Evolutionary conservation across 768 basidiomycete species (phyloP).

Genomic region (Kockovaella imperatae): DNA sequence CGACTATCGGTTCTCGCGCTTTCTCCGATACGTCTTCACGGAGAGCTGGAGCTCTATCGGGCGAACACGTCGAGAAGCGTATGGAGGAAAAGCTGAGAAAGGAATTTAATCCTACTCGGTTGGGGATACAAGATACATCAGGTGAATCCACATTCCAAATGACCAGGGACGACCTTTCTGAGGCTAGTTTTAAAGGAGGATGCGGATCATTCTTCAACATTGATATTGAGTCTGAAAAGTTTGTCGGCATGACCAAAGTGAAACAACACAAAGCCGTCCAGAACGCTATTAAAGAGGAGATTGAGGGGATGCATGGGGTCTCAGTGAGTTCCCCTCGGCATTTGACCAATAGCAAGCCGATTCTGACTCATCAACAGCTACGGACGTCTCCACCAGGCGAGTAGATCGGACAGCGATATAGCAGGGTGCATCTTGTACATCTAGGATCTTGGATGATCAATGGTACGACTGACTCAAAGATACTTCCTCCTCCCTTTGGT

Average conservation of each 20-base stretch:
- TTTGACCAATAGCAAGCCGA: no score
- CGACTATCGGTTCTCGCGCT: no score
- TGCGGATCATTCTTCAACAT: slow-evolving; percentile 98
- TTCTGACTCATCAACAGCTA: no score
- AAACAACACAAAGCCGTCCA: slow-evolving; percentile 93
- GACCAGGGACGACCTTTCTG: not conserved
- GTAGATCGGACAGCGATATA: no score
- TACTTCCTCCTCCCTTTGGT: not conserved
- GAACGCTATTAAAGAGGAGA: slow-evolving; percentile 75
- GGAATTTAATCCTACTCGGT: slow-evolving; percentile 63
- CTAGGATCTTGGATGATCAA: no score
- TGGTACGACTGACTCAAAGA: not conserved
- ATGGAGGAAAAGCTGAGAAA: slow-evolving; percentile 67
- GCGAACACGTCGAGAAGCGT: slow-evolving; percentile 56
- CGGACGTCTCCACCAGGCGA: no score
- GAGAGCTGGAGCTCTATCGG: not conserved
- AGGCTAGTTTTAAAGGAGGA: slow-evolving; percentile 56
- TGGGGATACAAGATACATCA: slow-evolving; percentile 90
- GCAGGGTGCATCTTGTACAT: no score
- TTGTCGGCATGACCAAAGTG: slow-evolving; percentile 75
- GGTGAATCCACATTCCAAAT: slow-evolving; percentile 51
- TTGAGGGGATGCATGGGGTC: slow-evolving; percentile 83
- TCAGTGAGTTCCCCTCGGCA: slow-evolving; percentile 59
- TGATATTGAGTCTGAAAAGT: slow-evolving; percentile 69
- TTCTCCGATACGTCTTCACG: no score